These are phyloP conservation scores for Dendrostoma leiphaemia DNA, from an alignment of 2,329 filamentous ascomycete genomes.

Conservation along the genomic window DNA sequence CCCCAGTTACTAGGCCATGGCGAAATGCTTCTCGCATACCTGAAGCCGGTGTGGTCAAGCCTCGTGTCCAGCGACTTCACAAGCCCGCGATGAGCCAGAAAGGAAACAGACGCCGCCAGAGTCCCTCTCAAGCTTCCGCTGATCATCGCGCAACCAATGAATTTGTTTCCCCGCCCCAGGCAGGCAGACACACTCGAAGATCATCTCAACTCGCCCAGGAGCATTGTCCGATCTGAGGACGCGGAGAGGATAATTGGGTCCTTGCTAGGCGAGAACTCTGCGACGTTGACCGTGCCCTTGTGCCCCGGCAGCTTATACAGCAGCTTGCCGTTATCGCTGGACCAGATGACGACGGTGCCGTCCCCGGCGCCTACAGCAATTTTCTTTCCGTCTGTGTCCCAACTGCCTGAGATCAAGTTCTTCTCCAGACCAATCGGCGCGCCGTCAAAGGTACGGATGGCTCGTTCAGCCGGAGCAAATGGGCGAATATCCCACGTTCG, in stretches of 20 bases:
- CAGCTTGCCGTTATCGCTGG: constrained; percentile 81
- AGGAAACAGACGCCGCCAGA: too few species aligned
- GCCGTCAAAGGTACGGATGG: constrained; percentile 88
- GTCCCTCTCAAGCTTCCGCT: too few species aligned
- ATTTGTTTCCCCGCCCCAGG: too few species aligned
- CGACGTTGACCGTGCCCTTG: constrained; percentile 92
- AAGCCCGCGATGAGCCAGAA: neutral
- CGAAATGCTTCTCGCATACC: neutral
- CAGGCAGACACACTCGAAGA: neutral
- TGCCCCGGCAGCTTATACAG: constrained; percentile 94
- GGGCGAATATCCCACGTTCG: constrained; percentile 95
- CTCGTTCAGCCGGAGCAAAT: constrained; percentile 84
- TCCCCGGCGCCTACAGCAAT: constrained; percentile 89
- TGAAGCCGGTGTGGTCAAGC: too few species aligned
- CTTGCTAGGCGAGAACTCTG: constrained; percentile 79
- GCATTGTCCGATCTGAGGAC: constrained; percentile 82
- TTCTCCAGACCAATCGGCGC: constrained; percentile 84
- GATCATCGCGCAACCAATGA: too few species aligned
- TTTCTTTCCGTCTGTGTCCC: constrained; percentile 82
- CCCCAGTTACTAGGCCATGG: neutral
- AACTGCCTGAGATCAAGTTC: constrained; percentile 86
- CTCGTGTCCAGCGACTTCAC: too few species aligned
- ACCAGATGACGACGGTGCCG: constrained; percentile 89
- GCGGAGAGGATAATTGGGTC: constrained; percentile 86
- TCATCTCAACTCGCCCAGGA: constrained; percentile 79